Evolutionary conservation across 2,329 filamentous ascomycete genomes (phyloP).

Genomic region (Colletotrichum liaoningense): DNA sequence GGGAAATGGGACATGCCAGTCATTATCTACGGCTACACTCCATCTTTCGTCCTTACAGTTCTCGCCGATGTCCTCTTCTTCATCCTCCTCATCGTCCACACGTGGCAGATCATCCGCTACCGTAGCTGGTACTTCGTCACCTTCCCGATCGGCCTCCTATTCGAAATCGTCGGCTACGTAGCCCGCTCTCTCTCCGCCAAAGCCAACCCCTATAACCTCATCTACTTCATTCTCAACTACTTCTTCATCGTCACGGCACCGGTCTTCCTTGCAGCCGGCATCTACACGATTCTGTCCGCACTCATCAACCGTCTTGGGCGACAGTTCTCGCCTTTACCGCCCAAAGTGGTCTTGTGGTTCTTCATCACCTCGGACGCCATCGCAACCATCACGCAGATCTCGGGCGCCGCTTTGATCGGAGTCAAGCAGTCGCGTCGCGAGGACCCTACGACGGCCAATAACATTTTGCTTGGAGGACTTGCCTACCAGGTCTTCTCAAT

Average conservation of each 20-base stretch:
- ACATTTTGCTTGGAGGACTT: constrained; percentile 66
- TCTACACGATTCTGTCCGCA: constrained; percentile 65
- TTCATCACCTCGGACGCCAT: constrained; percentile 67
- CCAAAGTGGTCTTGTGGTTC: constrained; percentile 60
- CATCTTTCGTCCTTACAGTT: constrained; percentile 55
- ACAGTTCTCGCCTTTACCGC: constrained; percentile 55
- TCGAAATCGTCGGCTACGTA: constrained; percentile 63
- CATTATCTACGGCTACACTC: constrained; percentile 63
- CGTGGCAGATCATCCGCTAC: constrained; percentile 48
- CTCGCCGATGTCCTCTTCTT: constrained; percentile 57
- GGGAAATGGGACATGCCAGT: constrained; percentile 58
- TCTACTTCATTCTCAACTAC: constrained; percentile 69
- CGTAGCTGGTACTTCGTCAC: constrained; percentile 60
- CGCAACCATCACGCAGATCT: constrained; percentile 63
- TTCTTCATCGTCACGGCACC: constrained; percentile 71
- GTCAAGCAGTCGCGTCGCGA: constrained; percentile 57
- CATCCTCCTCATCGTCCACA: constrained; percentile 52
- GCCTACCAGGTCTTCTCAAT: constrained; percentile 66
- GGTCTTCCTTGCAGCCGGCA: constrained; percentile 66
- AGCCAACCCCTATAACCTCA: constrained; percentile 63
- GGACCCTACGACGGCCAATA: constrained; percentile 63
- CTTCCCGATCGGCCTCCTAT: constrained; percentile 54
- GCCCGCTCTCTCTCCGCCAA: constrained; percentile 60
- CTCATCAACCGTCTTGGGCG: constrained; percentile 59
- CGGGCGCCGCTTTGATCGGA: constrained; percentile 66